Evolutionary conservation across 2,329 filamentous ascomycete genomes (phyloP).

Genomic region (Aureobasidium sp.): DNA sequence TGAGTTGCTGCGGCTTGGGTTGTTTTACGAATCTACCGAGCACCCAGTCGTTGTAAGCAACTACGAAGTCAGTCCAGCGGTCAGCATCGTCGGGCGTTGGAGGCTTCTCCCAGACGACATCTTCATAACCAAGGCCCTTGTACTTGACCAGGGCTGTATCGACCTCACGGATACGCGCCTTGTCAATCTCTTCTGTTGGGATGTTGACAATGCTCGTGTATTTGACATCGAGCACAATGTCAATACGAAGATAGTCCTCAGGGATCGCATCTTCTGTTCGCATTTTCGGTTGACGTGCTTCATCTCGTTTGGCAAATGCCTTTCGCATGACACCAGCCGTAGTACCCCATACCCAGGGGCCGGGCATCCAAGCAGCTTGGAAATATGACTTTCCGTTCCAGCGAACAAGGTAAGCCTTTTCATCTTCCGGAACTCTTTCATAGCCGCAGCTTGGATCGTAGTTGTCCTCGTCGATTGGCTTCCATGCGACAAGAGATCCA

Average conservation of each 20-base stretch:
- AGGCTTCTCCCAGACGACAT: conserved; percentile 81
- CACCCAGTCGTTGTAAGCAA: conserved; percentile 81
- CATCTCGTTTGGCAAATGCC: conserved; percentile 65
- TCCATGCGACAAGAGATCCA: conserved; percentile 78
- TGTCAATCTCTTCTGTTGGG: conserved; percentile 59
- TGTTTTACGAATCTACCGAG: conserved; percentile 65
- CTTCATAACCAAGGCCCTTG: conserved; percentile 83
- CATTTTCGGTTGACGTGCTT: conserved; percentile 56
- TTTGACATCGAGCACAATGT: conserved; percentile 79
- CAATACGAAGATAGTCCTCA: conserved; percentile 74
- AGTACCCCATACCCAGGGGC: conserved; percentile 77
- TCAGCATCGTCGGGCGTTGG: conserved; percentile 57
- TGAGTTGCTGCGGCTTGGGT: conserved; percentile 47
- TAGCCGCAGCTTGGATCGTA: conserved; percentile 47
- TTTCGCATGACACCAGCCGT: conserved; percentile 56
- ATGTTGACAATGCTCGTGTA: conserved; percentile 53
- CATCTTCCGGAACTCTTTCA: conserved; percentile 56
- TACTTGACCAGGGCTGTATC: conserved; percentile 77
- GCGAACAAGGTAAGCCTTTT: conserved; percentile 89
- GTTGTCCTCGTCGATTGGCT: conserved; percentile 53
- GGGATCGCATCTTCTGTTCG: conserved; percentile 72
- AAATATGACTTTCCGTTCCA: conserved; percentile 77
- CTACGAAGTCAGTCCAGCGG: conserved; percentile 69
- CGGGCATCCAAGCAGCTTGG: conserved; percentile 78
- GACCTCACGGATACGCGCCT: conserved; percentile 63